Conservation (phyloP, 176 grass and related monocot genomes). For the Ampelocalamus luodianensis region DNA sequence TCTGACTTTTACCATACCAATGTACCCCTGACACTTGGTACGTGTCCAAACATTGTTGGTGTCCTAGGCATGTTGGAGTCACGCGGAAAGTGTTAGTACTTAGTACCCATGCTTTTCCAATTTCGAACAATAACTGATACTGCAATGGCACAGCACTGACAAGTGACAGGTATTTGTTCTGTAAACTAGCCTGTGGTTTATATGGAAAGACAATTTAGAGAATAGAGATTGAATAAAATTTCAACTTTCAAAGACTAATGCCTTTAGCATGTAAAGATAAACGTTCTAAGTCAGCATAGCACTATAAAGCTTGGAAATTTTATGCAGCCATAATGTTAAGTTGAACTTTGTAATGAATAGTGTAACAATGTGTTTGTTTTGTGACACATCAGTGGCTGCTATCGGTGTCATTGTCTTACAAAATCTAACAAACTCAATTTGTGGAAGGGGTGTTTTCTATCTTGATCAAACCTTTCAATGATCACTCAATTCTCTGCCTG, state of each 20-base stretch:
- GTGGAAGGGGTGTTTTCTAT: neutral
- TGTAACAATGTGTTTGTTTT: neutral
- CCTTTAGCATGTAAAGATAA: neutral
- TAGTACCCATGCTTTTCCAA: neutral
- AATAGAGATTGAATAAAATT: neutral
- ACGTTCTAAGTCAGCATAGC: neutral
- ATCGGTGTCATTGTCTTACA: conserved; percentile 3
- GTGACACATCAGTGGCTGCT: neutral
- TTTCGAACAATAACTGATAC: neutral
- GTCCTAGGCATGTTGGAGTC: conserved; percentile 11
- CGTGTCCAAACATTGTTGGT: neutral
- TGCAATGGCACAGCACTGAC: neutral
- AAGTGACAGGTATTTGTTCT: neutral
- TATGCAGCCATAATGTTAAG: neutral
- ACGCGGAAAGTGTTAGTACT: neutral
- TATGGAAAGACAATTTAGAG: neutral
- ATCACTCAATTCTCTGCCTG: conserved; percentile 2
- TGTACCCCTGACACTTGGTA: neutral
- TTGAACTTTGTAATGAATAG: neutral
- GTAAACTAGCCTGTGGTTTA: neutral
- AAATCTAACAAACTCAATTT: neutral
- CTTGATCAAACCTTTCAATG: neutral
- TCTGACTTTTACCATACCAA: neutral
- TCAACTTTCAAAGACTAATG: neutral
- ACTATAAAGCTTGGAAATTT: neutral